These are phyloP conservation scores for Aspergillus sp. DNA, from an alignment of 2,329 filamentous ascomycete genomes.

Conservation along the genomic window DNA sequence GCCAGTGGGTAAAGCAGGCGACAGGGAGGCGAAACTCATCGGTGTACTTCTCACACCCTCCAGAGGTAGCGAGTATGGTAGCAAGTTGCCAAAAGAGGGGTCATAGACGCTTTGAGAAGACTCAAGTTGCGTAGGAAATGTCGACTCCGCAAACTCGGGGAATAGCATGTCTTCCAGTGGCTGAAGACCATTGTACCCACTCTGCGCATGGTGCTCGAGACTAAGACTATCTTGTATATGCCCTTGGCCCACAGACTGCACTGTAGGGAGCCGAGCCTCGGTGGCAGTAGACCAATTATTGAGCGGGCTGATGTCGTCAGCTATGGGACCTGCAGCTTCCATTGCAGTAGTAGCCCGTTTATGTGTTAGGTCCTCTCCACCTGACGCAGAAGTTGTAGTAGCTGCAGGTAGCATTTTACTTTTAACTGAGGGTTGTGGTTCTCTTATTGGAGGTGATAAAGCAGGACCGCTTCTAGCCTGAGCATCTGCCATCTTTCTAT, in stretches of 20 bases:
- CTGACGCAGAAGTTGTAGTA: not conserved
- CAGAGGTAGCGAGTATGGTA: not conserved
- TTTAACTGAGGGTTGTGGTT: not conserved
- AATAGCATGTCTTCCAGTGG: not conserved
- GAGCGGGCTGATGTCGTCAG: not conserved
- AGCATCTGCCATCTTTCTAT: slow-evolving; percentile 27
- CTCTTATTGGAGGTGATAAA: slow-evolving; percentile 5
- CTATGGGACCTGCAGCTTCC: not conserved
- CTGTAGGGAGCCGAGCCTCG: not conserved
- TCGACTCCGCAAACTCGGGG: not conserved
- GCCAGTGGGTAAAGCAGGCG: slow-evolving; percentile 5
- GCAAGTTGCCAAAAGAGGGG: not conserved
- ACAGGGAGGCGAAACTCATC: not conserved
- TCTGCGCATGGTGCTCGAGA: not conserved
- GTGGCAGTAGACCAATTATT: not conserved
- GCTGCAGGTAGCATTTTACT: not conserved
- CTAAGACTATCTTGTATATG: not conserved
- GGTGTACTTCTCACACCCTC: not conserved
- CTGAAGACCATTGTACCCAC: not conserved
- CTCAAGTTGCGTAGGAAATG: not conserved
- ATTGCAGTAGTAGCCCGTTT: not conserved
- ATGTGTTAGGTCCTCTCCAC: not conserved
- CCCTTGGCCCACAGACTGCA: not conserved
- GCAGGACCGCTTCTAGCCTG: slow-evolving; percentile 13
- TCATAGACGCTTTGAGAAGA: slow-evolving; percentile 2